Conservation (phyloP, 257 asterid species). For the Solanum habrochaites region DNA sequence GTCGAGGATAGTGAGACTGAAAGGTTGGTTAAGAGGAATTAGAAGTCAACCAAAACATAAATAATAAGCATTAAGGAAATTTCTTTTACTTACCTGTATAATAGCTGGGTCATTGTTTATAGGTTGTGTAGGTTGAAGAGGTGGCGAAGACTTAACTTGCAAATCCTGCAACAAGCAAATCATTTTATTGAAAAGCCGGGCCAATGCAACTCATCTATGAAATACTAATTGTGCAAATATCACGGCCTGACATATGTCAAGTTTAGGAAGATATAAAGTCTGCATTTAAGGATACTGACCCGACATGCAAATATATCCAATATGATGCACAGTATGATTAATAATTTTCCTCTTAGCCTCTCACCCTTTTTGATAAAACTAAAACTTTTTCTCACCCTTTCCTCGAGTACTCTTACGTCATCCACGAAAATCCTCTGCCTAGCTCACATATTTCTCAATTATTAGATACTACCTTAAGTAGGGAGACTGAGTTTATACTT, state of each 20-base stretch:
- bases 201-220: neutral
- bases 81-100: slow-evolving; percentile 58
- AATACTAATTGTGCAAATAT: neutral
- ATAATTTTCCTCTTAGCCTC: neutral
- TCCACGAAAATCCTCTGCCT: neutral
- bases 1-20: slow-evolving; percentile 91
- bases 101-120: slow-evolving; percentile 89
- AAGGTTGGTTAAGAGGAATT: slow-evolving; percentile 10
- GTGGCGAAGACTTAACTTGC: slow-evolving; percentile 90
- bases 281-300: neutral
- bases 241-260: neutral
- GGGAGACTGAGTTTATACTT: neutral
- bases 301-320: neutral
- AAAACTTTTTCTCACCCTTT: neutral
- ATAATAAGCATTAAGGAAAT: neutral
- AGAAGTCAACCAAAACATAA: neutral
- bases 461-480: neutral
- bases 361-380: neutral
- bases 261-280: neutral
- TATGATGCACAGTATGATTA: neutral
- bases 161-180: slow-evolving; percentile 52
- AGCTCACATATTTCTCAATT: neutral
- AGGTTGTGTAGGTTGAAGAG: slow-evolving; percentile 52
- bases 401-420: neutral
- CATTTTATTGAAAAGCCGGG: neutral